Percentiles rank a stretch among this genome's conserved stretches.
Evolutionary conservation across 78 protist genomes (phyloP).

Genomic region (Cavenderia fasciculata): DNA sequence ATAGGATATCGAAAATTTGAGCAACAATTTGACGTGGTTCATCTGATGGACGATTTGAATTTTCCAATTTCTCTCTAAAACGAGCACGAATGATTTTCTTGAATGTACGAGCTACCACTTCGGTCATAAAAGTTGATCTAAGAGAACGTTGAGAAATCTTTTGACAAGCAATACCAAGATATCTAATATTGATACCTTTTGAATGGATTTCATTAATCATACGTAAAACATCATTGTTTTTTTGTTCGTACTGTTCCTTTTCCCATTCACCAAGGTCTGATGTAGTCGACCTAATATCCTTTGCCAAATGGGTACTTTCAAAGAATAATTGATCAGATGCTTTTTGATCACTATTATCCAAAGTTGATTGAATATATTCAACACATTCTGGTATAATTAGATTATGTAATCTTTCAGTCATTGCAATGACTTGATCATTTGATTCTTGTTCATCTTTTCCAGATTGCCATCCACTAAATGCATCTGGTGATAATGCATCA

Average conservation of each 20-base stretch:
- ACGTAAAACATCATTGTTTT: background rate
- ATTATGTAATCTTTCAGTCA: background rate
- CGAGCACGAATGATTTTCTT: background rate
- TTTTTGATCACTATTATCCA: no score
- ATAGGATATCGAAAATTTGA: background rate
- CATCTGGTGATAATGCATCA: background rate
- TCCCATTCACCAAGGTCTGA: background rate
- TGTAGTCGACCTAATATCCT: no score
- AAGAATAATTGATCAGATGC: background rate
- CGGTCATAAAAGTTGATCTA: background rate
- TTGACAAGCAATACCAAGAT: background rate
- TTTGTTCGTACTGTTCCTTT: background rate
- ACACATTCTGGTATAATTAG: background rate
- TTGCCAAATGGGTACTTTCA: background rate
- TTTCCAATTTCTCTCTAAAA: background rate
- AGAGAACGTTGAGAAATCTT: background rate
- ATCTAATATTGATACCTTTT: constrained; percentile 5
- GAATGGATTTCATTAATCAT: background rate
- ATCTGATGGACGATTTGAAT: background rate
- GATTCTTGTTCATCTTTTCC: background rate
- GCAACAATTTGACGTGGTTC: background rate
- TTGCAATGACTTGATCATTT: background rate
- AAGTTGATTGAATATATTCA: background rate
- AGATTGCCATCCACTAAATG: constrained; percentile 30
- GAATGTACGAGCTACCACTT: background rate